Evolutionary conservation across 306 rosid genomes (phyloP).

Genomic region (Vigna trinervia): DNA sequence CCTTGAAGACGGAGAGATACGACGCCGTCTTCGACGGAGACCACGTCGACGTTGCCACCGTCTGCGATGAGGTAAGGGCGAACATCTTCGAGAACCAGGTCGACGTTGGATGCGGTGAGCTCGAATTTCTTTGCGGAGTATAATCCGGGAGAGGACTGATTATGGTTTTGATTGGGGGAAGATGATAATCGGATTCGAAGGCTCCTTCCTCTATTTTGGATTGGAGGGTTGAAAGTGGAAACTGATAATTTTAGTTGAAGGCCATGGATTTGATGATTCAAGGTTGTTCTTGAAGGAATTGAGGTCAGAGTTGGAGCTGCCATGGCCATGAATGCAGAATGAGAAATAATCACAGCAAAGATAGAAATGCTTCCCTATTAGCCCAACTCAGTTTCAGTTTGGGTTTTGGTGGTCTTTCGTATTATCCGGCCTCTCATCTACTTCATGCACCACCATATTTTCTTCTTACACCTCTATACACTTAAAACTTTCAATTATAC

Average conservation of each 20-base stretch:
- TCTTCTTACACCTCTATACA: too few relatives aligned
- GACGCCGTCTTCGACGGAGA: conserved; percentile 81
- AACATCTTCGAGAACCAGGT: conserved; percentile 87
- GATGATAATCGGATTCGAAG: conserved; percentile 47
- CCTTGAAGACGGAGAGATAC: conserved; percentile 89
- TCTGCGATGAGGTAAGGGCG: conserved; percentile 93
- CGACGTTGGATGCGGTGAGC: conserved; percentile 74
- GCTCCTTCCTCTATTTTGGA: conserved; percentile 26
- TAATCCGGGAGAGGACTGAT: conserved; percentile 63
- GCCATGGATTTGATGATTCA: neutral
- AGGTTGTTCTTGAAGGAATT: conserved; percentile 5
- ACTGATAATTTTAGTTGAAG: neutral
- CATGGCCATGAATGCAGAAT: conserved; percentile 26
- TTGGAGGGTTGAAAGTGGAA: conserved; percentile 5
- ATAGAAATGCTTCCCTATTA: neutral
- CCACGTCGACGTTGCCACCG: conserved; percentile 96
- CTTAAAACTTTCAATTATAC: too few relatives aligned
- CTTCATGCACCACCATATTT: too few relatives aligned
- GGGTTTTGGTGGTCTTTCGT: neutral
- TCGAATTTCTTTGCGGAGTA: conserved; percentile 84
- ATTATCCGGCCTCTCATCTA: neutral
- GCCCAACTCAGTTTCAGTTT: neutral
- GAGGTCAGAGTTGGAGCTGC: conserved; percentile 42
- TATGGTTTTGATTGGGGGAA: conserved; percentile 41
- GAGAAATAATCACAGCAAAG: neutral